Conservation (phyloP, 208 protist species). For the Herpetomonas samuelpessoai region DNA sequence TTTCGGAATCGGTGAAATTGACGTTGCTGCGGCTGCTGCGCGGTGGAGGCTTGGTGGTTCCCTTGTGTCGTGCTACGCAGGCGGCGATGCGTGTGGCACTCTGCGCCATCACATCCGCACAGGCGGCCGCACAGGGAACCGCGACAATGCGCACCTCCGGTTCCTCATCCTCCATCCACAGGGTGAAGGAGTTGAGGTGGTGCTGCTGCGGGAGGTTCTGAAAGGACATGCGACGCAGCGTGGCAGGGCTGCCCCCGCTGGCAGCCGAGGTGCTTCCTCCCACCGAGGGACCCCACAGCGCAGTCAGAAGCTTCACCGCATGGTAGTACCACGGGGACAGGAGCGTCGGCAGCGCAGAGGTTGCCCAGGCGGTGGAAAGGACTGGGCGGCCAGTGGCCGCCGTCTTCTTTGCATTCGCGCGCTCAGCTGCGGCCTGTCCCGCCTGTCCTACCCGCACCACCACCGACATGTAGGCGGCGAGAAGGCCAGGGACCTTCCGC, state of each 20-base stretch:
- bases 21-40: neutral
- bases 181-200: constrained; percentile 16
- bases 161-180: constrained; percentile 48
- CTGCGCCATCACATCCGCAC: constrained; percentile 31
- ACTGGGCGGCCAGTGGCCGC: too few relatives aligned
- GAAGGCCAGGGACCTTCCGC: constrained; percentile 43
- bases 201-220: neutral
- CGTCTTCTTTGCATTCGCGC: too few relatives aligned
- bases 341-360: constrained; percentile 6
- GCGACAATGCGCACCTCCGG: constrained; percentile 57
- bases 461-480: constrained; percentile 32
- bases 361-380: too few relatives aligned
- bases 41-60: neutral
- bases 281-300: constrained; percentile 13
- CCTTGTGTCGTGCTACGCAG: neutral
- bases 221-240: constrained; percentile 6
- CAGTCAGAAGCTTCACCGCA: constrained; percentile 24
- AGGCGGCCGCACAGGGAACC: constrained; percentile 26
- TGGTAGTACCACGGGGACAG: constrained; percentile 11
- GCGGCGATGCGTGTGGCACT: constrained; percentile 29
- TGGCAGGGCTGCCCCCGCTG: neutral
- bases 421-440: neutral
- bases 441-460: constrained; percentile 22
- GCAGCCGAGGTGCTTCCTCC: neutral
- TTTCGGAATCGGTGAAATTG: neutral